Conservation (phyloP, 805 yeast genomes). For the Metschnikowia lochheadii region DNA sequence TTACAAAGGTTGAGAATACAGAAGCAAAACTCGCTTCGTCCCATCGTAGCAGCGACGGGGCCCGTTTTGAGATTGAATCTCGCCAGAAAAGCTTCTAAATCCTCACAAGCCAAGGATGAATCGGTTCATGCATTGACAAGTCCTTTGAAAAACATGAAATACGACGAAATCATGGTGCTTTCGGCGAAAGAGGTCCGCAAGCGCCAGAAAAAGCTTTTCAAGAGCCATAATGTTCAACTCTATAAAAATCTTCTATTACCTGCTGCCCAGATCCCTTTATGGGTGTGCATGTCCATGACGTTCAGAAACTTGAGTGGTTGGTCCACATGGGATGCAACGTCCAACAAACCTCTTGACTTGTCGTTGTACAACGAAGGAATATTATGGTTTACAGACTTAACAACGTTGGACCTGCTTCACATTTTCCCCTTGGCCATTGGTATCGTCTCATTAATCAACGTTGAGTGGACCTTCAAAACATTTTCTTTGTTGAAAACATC, state of each 20-base stretch:
- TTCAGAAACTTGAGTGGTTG: conserved; percentile 75
- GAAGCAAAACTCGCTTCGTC: conserved; percentile 67
- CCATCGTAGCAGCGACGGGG: conserved; percentile 66
- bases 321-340: conserved; percentile 42
- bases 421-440: conserved; percentile 73
- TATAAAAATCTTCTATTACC: conserved; percentile 82
- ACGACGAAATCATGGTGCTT: conserved; percentile 72
- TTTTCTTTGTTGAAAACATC: conserved; percentile 45
- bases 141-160: conserved; percentile 48
- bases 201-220: conserved; percentile 69
- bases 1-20: conserved; percentile 64
- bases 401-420: conserved; percentile 57
- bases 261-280: conserved; percentile 77
- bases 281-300: conserved; percentile 75
- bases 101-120: conserved; percentile 22
- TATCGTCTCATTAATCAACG: conserved; percentile 63
- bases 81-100: conserved; percentile 44
- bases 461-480: conserved; percentile 78
- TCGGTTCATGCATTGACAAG: conserved; percentile 22
- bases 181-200: conserved; percentile 75
- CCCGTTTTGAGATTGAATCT: conserved; percentile 65
- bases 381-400: conserved; percentile 58
- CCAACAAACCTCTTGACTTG: conserved; percentile 47
- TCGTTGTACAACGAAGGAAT: conserved; percentile 51
- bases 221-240: conserved; percentile 60